These are phyloP conservation scores for Dryadomyces quercus-mongolicae DNA, from an alignment of 2,329 filamentous ascomycete species.

Conservation along the genomic window DNA sequence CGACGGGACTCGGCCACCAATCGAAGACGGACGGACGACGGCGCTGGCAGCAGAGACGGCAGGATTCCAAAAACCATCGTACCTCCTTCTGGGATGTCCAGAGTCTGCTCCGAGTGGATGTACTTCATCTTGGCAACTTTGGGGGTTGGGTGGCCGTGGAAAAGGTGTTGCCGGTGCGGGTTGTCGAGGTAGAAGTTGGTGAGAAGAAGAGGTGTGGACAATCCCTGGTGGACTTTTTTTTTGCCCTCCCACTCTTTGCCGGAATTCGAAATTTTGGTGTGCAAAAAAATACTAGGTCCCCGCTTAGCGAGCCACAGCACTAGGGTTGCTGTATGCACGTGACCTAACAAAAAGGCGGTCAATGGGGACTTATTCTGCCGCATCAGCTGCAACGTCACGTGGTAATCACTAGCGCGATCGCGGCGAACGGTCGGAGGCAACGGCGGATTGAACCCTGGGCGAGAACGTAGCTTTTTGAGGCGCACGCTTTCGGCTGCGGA, in stretches of 20 bases:
- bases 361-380: background rate
- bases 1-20: background rate
- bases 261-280: slow-evolving; percentile 6
- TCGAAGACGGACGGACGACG: background rate
- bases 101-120: slow-evolving; percentile 95
- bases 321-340: slow-evolving; percentile 1
- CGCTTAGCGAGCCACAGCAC: background rate
- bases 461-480: too few species aligned
- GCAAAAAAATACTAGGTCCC: slow-evolving; percentile 5
- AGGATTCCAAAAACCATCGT: slow-evolving; percentile 17
- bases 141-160: slow-evolving; percentile 30
- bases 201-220: background rate
- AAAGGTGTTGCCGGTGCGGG: slow-evolving; percentile 9
- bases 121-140: slow-evolving; percentile 81
- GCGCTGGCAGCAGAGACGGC: background rate
- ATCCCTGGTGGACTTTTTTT: slow-evolving; percentile 4
- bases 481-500: too few species aligned
- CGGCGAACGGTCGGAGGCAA: background rate
- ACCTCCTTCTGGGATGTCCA: slow-evolving; percentile 95
- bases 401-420: background rate
- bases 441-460: background rate
- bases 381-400: slow-evolving; percentile 2
- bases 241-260: slow-evolving; percentile 2
- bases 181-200: slow-evolving; percentile 11
- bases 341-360: background rate